Percentiles rank a stretch among this genome's conserved stretches.
Conservation (phyloP, 441 rosid genomes). For the Melastoma candidum region DNA sequence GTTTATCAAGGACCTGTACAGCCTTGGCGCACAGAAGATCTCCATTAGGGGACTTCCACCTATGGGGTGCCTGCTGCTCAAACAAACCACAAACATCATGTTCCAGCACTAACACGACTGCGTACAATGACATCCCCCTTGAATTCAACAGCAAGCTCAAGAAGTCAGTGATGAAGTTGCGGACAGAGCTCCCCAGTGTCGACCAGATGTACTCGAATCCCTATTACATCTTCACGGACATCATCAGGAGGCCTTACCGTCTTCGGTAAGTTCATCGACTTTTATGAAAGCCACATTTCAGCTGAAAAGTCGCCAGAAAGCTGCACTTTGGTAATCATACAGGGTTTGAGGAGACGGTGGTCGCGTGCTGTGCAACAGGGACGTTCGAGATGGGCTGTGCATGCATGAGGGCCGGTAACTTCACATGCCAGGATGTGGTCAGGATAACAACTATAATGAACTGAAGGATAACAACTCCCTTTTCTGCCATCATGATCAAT, state of each 20-base stretch:
- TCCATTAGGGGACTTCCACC: constrained; percentile 57
- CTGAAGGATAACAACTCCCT: too few relatives aligned
- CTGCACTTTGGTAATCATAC: neutral
- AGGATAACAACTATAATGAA: constrained; percentile 13
- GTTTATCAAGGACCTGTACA: constrained; percentile 32
- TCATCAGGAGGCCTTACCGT: constrained; percentile 31
- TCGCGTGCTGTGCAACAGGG: constrained; percentile 59
- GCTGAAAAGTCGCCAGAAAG: too few relatives aligned
- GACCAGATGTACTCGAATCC: constrained; percentile 35
- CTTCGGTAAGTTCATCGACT: constrained; percentile 29
- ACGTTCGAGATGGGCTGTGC: constrained; percentile 59
- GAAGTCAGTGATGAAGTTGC: constrained; percentile 19
- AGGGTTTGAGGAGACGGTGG: constrained; percentile 34
- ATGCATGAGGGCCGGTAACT: constrained; percentile 26
- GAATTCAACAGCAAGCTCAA: constrained; percentile 42
- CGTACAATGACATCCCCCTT: constrained; percentile 38
- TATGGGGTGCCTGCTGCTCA: constrained; percentile 68
- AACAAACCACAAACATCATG: constrained; percentile 40
- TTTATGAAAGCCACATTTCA: too few relatives aligned
- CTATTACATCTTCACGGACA: constrained; percentile 29
- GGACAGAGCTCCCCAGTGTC: constrained; percentile 38
- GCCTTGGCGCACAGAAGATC: constrained; percentile 52
- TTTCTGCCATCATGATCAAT: too few relatives aligned
- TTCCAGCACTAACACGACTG: constrained; percentile 22
- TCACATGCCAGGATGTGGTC: constrained; percentile 41